These are phyloP conservation scores for Aleurites moluccanus DNA, from an alignment of 441 rosid species.

Conservation along the genomic window DNA sequence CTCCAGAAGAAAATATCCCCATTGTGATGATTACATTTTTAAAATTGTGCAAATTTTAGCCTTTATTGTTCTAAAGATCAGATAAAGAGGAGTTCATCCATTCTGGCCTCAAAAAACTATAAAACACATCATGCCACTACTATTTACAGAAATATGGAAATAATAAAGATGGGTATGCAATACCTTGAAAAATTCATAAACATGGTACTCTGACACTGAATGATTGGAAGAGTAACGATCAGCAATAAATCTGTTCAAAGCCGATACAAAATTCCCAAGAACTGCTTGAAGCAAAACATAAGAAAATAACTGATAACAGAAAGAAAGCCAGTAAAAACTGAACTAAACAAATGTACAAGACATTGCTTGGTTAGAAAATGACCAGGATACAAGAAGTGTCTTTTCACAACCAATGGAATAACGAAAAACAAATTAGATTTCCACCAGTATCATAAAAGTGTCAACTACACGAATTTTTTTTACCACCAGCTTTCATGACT, in stretches of 20 bases:
- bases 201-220: slow-evolving; percentile 90
- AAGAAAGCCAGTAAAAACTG: not conserved
- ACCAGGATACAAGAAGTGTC: not conserved
- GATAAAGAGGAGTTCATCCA: not conserved
- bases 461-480: not conserved
- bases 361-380: not conserved
- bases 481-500: not conserved
- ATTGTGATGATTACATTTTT: slow-evolving; percentile 6
- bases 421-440: not conserved
- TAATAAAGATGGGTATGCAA: slow-evolving; percentile 5
- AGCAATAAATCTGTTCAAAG: slow-evolving; percentile 86
- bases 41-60: slow-evolving; percentile 2
- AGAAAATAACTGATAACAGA: not conserved
- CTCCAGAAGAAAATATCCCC: not conserved
- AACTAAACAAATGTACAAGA: not conserved
- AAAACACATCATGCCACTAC: not conserved
- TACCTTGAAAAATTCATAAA: slow-evolving; percentile 98
- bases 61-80: not conserved
- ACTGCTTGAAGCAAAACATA: slow-evolving; percentile 50
- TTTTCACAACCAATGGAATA: not conserved
- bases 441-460: not conserved
- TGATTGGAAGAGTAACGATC: slow-evolving; percentile 76
- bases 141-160: not conserved
- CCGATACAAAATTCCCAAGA: slow-evolving; percentile 90
- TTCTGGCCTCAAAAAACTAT: not conserved